Conservation (phyloP, 805 yeast species). For the Hanseniaspora taiwanica region DNA sequence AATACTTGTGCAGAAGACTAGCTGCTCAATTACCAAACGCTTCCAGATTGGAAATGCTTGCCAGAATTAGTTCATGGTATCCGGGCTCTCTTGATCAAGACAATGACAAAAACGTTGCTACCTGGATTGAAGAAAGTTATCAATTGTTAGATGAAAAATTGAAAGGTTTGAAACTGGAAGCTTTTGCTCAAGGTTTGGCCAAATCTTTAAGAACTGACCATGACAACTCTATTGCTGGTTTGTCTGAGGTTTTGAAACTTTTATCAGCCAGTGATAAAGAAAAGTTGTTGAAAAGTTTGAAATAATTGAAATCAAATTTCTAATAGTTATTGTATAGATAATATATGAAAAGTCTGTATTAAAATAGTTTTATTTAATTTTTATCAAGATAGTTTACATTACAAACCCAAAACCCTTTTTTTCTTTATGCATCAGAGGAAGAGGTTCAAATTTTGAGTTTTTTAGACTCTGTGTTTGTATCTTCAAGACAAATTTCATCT, state of each 20-base stretch:
- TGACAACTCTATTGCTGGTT: slow-evolving; percentile 39
- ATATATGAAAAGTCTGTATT: too few species aligned
- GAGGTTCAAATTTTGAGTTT: slow-evolving; percentile 3
- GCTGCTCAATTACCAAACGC: slow-evolving; percentile 47
- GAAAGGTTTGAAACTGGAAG: slow-evolving; percentile 52
- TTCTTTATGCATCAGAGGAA: too few species aligned
- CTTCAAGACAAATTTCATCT: not conserved
- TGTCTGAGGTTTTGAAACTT: slow-evolving; percentile 40
- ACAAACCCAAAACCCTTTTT: too few species aligned
- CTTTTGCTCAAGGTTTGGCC: slow-evolving; percentile 51
- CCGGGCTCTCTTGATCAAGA: slow-evolving; percentile 56
- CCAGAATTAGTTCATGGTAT: slow-evolving; percentile 81
- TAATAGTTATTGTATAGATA: too few species aligned
- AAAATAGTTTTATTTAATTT: too few species aligned
- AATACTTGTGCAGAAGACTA: slow-evolving; percentile 66
- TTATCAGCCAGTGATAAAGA: slow-evolving; percentile 43
- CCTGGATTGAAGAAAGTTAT: slow-evolving; percentile 76
- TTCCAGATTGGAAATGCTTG: slow-evolving; percentile 65
- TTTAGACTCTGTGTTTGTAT: not conserved
- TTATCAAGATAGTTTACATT: not conserved
- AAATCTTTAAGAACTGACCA: slow-evolving; percentile 43
- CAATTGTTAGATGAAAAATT: slow-evolving; percentile 44
- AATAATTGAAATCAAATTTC: slow-evolving; percentile 8
- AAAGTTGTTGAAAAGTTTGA: slow-evolving; percentile 25
- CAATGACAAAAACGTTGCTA: slow-evolving; percentile 66